Conservation (phyloP, 2,329 filamentous ascomycete genomes). For the Botrytis tulipae region DNA sequence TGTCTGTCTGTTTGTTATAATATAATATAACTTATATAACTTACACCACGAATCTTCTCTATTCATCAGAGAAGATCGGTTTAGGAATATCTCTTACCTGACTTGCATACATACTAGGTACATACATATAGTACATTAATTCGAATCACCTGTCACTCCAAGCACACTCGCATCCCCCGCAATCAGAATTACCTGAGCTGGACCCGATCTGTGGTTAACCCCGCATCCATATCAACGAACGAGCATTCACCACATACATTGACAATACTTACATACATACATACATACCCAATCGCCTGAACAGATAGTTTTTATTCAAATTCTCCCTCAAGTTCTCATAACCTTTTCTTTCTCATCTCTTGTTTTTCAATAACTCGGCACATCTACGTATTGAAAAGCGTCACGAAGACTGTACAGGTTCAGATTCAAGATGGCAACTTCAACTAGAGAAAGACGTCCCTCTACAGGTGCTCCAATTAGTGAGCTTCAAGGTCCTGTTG, state of each 20-base stretch:
- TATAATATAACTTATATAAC: not conserved
- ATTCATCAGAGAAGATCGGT: not conserved
- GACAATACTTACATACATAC: not conserved
- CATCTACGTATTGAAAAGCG: not conserved
- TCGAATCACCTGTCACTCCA: not conserved
- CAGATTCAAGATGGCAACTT: not conserved
- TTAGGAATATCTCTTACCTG: not conserved
- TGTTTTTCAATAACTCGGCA: not conserved
- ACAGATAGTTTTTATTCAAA: not conserved
- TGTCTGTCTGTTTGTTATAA: not conserved
- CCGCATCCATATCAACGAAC: not conserved
- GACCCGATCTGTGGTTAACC: conserved; percentile 9
- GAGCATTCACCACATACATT: conserved; percentile 2
- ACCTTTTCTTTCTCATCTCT: not conserved
- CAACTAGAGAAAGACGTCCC: conserved; percentile 67
- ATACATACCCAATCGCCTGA: not conserved
- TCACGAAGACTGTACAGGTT: not conserved
- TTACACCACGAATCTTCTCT: not conserved
- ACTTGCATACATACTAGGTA: not conserved
- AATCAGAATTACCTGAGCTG: not conserved
- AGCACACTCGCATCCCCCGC: conserved; percentile 7
- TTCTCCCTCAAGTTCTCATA: not conserved
- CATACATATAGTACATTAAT: not conserved
- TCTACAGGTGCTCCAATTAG: conserved; percentile 80
- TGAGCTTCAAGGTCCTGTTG: conserved; percentile 81